Conservation (phyloP, 768 basidiomycete species). For the Boletus barrowsii region DNA sequence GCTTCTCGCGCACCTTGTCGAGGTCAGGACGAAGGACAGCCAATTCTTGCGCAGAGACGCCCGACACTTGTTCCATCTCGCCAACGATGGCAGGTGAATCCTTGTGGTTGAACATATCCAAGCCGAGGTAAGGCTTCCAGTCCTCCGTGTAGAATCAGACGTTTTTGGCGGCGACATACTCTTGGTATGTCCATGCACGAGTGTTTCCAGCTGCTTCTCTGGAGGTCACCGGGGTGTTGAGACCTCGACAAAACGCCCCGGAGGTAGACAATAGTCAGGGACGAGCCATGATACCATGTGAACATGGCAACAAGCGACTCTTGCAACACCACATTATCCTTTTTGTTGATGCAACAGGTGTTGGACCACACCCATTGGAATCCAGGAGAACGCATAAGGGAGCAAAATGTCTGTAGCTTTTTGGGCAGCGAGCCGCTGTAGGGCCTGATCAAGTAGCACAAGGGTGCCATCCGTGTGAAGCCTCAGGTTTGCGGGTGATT, state of each 20-base stretch:
- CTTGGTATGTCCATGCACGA: slow-evolving; percentile 9
- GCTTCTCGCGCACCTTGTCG: slow-evolving; percentile 16
- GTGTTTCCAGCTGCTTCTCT: slow-evolving; percentile 14
- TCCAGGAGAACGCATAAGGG: neutral
- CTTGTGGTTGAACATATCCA: slow-evolving; percentile 6
- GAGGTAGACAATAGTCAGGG: slow-evolving; percentile 14
- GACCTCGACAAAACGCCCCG: neutral
- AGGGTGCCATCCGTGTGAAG: too few relatives aligned
- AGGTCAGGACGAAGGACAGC: slow-evolving; percentile 5
- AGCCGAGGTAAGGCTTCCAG: slow-evolving; percentile 10
- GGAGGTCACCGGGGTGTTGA: neutral
- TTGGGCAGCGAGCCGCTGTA: too few relatives aligned
- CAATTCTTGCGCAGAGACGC: neutral
- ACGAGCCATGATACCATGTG: slow-evolving; percentile 8
- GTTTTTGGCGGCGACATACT: slow-evolving; percentile 10
- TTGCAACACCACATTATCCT: neutral
- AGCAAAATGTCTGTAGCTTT: slow-evolving; percentile 12
- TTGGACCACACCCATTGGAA: slow-evolving; percentile 18
- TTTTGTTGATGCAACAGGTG: slow-evolving; percentile 10
- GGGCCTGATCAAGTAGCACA: too few relatives aligned
- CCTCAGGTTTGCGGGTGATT: neutral
- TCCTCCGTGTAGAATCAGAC: slow-evolving; percentile 16
- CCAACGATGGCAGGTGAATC: neutral
- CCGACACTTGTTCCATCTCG: slow-evolving; percentile 5
- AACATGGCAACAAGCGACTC: slow-evolving; percentile 18